These are phyloP conservation scores for Flaveria brownii DNA, from an alignment of 129 eudicot genomes.

Conservation along the genomic window DNA sequence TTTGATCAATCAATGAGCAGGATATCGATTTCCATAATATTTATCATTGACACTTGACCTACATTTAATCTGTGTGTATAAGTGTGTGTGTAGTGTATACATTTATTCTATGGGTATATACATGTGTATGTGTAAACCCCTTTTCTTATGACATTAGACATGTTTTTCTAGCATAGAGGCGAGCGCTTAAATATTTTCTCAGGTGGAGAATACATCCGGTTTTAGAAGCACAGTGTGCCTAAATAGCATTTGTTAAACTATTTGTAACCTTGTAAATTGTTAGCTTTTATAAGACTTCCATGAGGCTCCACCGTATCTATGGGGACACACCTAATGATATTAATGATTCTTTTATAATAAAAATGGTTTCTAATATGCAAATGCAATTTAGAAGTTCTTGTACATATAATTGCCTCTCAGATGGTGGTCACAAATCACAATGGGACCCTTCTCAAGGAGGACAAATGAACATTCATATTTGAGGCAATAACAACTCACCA, in stretches of 20 bases:
- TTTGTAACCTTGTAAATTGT: neutral
- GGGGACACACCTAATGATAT: neutral
- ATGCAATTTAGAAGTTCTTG: neutral
- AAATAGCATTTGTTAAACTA: neutral
- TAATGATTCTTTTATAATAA: neutral
- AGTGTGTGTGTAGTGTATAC: too few species aligned
- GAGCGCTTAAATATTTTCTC: neutral
- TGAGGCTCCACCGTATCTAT: neutral
- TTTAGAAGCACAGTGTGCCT: neutral
- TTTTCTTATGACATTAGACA: neutral
- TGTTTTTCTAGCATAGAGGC: neutral
- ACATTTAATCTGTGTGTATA: too few species aligned
- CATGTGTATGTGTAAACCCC: neutral
- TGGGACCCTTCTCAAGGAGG: neutral
- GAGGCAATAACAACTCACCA: conserved; percentile 48
- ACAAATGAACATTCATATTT: conserved; percentile 9
- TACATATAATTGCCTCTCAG: too few species aligned
- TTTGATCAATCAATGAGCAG: too few species aligned
- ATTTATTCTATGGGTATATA: neutral
- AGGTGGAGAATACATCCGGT: neutral
- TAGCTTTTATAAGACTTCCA: neutral
- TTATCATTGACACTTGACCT: too few species aligned
- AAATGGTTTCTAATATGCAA: conserved; percentile 6
- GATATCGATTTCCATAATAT: too few species aligned
- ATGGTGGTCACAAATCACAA: too few species aligned